Percentiles rank a stretch among this genome's conserved stretches.
Evolutionary conservation across 2,329 filamentous ascomycete genomes (phyloP).

Genomic region (Phoma sp.): DNA sequence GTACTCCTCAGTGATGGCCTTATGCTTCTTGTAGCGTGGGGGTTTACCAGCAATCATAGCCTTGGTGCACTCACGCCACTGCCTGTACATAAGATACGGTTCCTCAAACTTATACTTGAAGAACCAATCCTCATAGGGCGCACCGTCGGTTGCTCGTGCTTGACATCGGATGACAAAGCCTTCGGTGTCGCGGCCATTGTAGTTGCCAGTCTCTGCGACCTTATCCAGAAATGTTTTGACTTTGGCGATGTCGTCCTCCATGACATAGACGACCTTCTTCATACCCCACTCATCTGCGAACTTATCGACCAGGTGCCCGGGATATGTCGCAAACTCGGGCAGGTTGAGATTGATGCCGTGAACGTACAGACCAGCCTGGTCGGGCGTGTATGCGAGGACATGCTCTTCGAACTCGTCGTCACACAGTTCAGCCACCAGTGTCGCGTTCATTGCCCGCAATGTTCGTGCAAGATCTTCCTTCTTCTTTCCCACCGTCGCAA

Average conservation of each 20-base stretch:
- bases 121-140: conserved; percentile 88
- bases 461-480: conserved; percentile 78
- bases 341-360: conserved; percentile 96
- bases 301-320: conserved; percentile 79
- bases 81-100: conserved; percentile 97
- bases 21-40: conserved; percentile 84
- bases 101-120: conserved; percentile 99
- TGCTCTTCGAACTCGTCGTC: conserved; percentile 98
- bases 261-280: conserved; percentile 80
- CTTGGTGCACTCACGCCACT: conserved; percentile 98
- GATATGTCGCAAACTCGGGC: conserved; percentile 88
- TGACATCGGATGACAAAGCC: conserved; percentile 94
- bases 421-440: conserved; percentile 93
- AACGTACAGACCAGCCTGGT: conserved; percentile 87
- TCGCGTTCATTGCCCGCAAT: conserved; percentile 82
- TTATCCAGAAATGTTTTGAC: conserved; percentile 83
- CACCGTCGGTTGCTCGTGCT: conserved; percentile 61
- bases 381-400: conserved; percentile 84
- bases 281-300: conserved; percentile 96
- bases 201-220: conserved; percentile 85
- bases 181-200: conserved; percentile 91
- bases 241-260: conserved; percentile 74
- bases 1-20: conserved; percentile 89
- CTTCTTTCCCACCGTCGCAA: conserved; percentile 77
- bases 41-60: conserved; percentile 76